Percentiles rank a stretch among this genome's conserved stretches.
These are phyloP conservation scores for Aureobasidium sp. DNA, from an alignment of 2,329 filamentous ascomycete species.

Conservation along the genomic window DNA sequence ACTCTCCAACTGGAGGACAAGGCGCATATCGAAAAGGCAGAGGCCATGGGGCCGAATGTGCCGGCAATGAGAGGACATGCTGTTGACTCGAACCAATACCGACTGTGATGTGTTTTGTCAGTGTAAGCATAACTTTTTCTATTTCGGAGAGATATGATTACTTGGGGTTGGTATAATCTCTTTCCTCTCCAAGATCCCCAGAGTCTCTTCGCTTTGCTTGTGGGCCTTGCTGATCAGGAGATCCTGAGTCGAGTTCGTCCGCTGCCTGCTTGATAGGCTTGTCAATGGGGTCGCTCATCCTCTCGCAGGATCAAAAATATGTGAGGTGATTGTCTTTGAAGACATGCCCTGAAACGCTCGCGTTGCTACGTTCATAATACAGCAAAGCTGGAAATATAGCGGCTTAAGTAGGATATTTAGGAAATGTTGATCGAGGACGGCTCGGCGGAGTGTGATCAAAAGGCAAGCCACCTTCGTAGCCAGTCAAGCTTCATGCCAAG, in stretches of 20 bases:
- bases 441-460: background rate
- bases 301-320: background rate
- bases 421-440: background rate
- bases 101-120: slow-evolving; percentile 25
- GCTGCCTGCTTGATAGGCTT: slow-evolving; percentile 41
- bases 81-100: slow-evolving; percentile 56
- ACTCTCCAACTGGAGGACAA: slow-evolving; percentile 50
- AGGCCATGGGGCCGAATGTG: slow-evolving; percentile 33
- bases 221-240: slow-evolving; percentile 7
- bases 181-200: slow-evolving; percentile 32
- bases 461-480: slow-evolving; percentile 4
- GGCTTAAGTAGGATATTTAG: background rate
- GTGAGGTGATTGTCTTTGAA: background rate
- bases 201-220: slow-evolving; percentile 25
- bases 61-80: slow-evolving; percentile 49
- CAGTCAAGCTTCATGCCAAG: slow-evolving; percentile 7
- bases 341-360: background rate
- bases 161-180: slow-evolving; percentile 38
- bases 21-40: slow-evolving; percentile 37
- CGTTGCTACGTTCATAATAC: background rate
- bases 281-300: slow-evolving; percentile 47
- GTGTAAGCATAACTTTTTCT: slow-evolving; percentile 12
- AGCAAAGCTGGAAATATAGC: background rate
- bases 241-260: slow-evolving; percentile 34
- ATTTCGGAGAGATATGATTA: slow-evolving; percentile 17